Evolutionary conservation across 495 filamentous ascomycete genomes (phyloP).

Genomic region (Penicillium alfredii): DNA sequence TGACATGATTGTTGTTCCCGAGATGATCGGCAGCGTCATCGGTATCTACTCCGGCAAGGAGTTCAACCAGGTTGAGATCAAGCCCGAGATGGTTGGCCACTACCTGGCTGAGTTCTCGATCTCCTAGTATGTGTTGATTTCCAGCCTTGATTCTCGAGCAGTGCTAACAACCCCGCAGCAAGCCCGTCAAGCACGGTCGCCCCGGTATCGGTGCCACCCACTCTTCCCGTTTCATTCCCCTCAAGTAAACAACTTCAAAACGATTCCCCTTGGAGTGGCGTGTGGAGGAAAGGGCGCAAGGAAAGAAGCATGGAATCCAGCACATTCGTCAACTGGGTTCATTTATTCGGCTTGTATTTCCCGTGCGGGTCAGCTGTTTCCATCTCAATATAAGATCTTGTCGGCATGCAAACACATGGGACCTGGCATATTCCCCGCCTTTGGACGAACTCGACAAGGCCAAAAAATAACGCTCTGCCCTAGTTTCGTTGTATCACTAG

Average conservation of each 20-base stretch:
- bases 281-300: slow-evolving; percentile 37
- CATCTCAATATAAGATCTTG: slow-evolving; percentile 47
- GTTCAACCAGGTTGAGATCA: slow-evolving; percentile 99
- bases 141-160: slow-evolving; percentile 1
- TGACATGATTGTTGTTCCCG: slow-evolving; percentile 97
- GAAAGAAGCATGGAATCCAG: slow-evolving; percentile 39
- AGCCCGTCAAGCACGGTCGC: slow-evolving; percentile 99
- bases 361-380: slow-evolving; percentile 43
- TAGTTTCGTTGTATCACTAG: slow-evolving; percentile 13
- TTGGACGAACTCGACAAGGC: slow-evolving; percentile 17
- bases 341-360: slow-evolving; percentile 43
- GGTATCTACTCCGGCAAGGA: slow-evolving; percentile 99
- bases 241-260: slow-evolving; percentile 71
- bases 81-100: slow-evolving; percentile 99
- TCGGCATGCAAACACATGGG: slow-evolving; percentile 35
- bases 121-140: slow-evolving; percentile 78
- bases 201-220: slow-evolving; percentile 99
- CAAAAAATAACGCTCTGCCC: slow-evolving; percentile 16
- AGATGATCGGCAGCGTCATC: slow-evolving; percentile 98
- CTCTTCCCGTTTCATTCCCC: slow-evolving; percentile 99
- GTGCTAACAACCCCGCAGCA: slow-evolving; percentile 55
- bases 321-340: slow-evolving; percentile 27
- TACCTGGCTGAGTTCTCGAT: slow-evolving; percentile 99
- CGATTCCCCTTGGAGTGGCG: slow-evolving; percentile 39
- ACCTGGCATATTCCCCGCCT: slow-evolving; percentile 11